Evolutionary conservation across 2,329 filamentous ascomycete genomes (phyloP), one percentile per base, ranked within the genome.

Genomic region (Talaromyces pinophilus): DNA sequence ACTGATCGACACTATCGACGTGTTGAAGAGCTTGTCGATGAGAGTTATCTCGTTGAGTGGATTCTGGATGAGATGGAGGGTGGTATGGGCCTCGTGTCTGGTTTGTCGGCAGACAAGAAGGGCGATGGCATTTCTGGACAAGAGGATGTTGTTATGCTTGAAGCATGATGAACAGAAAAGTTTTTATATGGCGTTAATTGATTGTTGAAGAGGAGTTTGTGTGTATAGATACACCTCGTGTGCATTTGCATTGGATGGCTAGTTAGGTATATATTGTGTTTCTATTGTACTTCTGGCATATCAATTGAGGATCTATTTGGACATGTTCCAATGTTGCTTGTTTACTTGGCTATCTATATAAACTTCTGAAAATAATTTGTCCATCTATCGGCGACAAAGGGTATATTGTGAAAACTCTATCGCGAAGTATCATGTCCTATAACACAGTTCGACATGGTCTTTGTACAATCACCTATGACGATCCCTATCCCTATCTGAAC

Each of bases 1-100:
- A 97, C 93, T 0, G 93, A 98, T 79, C 86, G 93, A 70, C 95
- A 99, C 78, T 97, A 96, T 78, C 90, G 90, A 78, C 86, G 94
- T 64, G 86, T 95, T 71, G 93, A 97, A 76, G 94, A 96, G 74
- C 81, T 97, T 72, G 88, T 93, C 48, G 94, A 98, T 76, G 95
- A 98, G 82, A 96, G 93, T 75, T 98, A 93, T 79, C 80, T 99
- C 73, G 87, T 98, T 48, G 92, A 97, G 79, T 98, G 96, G 85
- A 96, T 94, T 69, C 82, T 98, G 69, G 86, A 89, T 73, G 92
- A 97, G 81, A 98, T 98, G 93, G 93, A 96, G 74, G 90, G 76
- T 85, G 76, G 84, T 90, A 68, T 82, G 76, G 67, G 82, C 75
- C 67, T 80, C 64, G 69, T 67, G 46, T 61, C 66, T 17, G 61